A percentile compares a stretch with the other conserved stretches of the same genome.
Conservation (phyloP, 1,284 basidiomycete species). For the Irpex sp. region DNA sequence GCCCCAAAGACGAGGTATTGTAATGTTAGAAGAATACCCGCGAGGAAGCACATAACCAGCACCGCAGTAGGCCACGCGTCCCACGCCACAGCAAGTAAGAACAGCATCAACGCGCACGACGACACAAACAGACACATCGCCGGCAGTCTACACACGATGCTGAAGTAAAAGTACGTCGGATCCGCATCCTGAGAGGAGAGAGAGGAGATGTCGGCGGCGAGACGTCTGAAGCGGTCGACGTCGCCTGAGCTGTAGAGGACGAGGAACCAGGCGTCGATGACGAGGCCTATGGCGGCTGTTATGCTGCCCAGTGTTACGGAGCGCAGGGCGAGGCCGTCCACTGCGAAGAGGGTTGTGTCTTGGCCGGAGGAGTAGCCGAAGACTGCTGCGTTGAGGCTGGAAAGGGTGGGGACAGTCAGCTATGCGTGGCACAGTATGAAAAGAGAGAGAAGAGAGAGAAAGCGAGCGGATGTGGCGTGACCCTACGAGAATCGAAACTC, state of each 20-base stretch:
- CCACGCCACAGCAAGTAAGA: constrained; percentile 56
- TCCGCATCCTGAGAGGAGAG: constrained; percentile 21
- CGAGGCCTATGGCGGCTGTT: constrained; percentile 55
- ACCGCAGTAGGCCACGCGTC: constrained; percentile 56
- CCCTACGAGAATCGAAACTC: too few species aligned
- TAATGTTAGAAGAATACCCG: constrained; percentile 50
- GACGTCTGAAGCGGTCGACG: constrained; percentile 31
- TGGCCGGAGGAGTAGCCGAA: constrained; percentile 50
- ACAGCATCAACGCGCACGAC: constrained; percentile 44
- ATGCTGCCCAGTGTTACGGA: constrained; percentile 52
- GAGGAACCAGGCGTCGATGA: constrained; percentile 57
- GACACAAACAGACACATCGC: constrained; percentile 8
- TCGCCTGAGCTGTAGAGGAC: constrained; percentile 46
- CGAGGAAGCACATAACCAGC: constrained; percentile 46
- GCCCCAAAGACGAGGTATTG: constrained; percentile 63
- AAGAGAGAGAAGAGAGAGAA: too few species aligned
- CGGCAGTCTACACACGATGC: constrained; percentile 36
- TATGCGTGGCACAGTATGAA: too few species aligned
- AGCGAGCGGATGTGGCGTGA: too few species aligned
- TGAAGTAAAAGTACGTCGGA: constrained; percentile 17
- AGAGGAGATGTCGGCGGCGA: constrained; percentile 42
- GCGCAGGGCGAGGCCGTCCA: constrained; percentile 37
- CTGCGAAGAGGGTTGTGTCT: constrained; percentile 34
- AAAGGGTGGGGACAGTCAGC: too few species aligned
- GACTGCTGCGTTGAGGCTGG: constrained; percentile 32